Percentiles rank a stretch among this genome's conserved stretches.
Conservation (phyloP, 2,329 filamentous ascomycete species). For the Pyrenochaeta sp. region DNA sequence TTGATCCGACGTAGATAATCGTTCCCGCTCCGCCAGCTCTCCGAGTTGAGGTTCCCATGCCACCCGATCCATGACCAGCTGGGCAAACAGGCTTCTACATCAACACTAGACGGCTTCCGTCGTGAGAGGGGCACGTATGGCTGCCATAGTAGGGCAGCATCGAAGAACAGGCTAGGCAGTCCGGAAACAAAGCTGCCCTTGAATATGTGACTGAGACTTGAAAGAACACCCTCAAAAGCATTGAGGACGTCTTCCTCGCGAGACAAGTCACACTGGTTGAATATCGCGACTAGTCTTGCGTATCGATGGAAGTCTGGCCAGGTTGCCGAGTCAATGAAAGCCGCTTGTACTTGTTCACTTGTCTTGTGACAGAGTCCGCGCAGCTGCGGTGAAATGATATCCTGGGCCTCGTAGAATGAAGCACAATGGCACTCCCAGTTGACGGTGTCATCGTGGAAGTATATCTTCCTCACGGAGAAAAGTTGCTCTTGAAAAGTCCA, state of each 20-base stretch:
- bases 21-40: no score
- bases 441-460: constrained; percentile 8
- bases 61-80: not conserved
- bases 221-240: not conserved
- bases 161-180: not conserved
- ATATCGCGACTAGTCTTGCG: not conserved
- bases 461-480: constrained; percentile 11
- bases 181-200: not conserved
- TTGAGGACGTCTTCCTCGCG: not conserved
- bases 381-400: no score
- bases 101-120: no score
- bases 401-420: not conserved
- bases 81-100: not conserved
- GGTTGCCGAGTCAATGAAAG: not conserved
- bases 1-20: no score
- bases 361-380: no score
- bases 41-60: no score
- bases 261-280: not conserved
- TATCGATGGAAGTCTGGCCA: not conserved
- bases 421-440: constrained; percentile 16
- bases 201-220: not conserved
- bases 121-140: not conserved
- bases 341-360: not conserved
- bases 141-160: not conserved
- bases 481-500: constrained; percentile 24